Evolutionary conservation across 805 yeast genomes (phyloP).

Genomic region (Pichia heedii): DNA sequence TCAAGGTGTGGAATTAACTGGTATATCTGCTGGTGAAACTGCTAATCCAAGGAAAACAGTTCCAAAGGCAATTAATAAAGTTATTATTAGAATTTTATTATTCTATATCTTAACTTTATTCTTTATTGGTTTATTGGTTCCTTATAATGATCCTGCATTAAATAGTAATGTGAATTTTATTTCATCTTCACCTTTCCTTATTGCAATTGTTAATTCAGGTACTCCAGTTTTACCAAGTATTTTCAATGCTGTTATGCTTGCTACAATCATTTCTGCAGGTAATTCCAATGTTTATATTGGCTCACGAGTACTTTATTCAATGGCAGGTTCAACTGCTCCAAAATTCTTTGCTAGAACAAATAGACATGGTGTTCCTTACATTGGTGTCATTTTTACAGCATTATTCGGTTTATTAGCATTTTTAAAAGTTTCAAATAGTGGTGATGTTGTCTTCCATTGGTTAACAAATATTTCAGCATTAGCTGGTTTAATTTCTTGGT

Average conservation of each 20-base stretch:
- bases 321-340: conserved; percentile 57
- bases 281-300: conserved; percentile 69
- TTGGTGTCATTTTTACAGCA: conserved; percentile 49
- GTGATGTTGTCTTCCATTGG: conserved; percentile 60
- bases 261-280: conserved; percentile 69
- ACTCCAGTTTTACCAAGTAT: conserved; percentile 58
- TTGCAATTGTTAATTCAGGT: conserved; percentile 62
- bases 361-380: conserved; percentile 51
- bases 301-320: conserved; percentile 57
- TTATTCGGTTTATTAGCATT: conserved; percentile 57
- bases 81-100: conserved; percentile 52
- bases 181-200: conserved; percentile 61
- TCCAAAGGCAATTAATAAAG: conserved; percentile 65
- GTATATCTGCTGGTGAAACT: conserved; percentile 69
- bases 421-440: conserved; percentile 45
- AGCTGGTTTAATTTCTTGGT: conserved; percentile 70
- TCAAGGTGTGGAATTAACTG: conserved; percentile 73
- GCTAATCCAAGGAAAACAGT: conserved; percentile 60
- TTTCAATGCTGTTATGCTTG: conserved; percentile 60
- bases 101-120: conserved; percentile 59
- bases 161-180: conserved; percentile 29
- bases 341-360: conserved; percentile 40
- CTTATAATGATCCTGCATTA: conserved; percentile 53
- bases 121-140: conserved; percentile 63
- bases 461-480: conserved; percentile 67